These are phyloP conservation scores for Sugiyamaella japonica DNA, from an alignment of 1,139 yeast species.

Conservation along the genomic window DNA sequence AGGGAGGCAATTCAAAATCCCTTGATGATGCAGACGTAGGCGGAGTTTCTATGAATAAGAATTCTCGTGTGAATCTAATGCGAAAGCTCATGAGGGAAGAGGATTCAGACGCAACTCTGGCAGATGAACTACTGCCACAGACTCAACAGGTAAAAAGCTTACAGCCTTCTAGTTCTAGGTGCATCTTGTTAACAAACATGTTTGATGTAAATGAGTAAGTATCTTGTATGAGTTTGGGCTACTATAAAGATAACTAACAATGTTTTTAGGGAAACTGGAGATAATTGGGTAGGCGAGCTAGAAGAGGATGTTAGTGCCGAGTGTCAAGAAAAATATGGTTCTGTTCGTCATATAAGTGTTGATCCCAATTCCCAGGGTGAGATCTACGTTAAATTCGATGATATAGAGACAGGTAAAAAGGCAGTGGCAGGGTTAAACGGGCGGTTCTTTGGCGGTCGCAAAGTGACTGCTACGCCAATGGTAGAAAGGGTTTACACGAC, in stretches of 20 bases:
- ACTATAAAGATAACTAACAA: conserved; percentile 5
- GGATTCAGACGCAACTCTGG: conserved; percentile 23
- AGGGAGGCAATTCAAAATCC: conserved; percentile 2
- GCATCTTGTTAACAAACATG: conserved; percentile 41
- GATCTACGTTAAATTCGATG: conserved; percentile 40
- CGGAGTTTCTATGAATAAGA: conserved; percentile 34
- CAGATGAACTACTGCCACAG: neutral
- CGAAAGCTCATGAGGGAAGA: conserved; percentile 40
- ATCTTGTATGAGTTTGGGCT: neutral
- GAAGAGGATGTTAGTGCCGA: conserved; percentile 43
- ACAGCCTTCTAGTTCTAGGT: conserved; percentile 35
- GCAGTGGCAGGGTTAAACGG: conserved; percentile 42
- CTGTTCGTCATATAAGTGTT: conserved; percentile 39
- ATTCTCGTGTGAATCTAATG: conserved; percentile 38
- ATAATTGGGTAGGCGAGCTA: conserved; percentile 41
- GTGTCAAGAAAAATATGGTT: conserved; percentile 44
- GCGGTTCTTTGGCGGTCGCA: conserved; percentile 41
- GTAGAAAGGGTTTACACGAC: conserved; percentile 40
- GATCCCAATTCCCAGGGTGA: conserved; percentile 40
- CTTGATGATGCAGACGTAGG: conserved; percentile 35
- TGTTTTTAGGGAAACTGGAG: conserved; percentile 38
- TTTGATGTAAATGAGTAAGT: conserved; percentile 41
- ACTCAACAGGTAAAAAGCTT: neutral
- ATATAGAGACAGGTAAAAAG: conserved; percentile 34
- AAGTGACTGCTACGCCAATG: conserved; percentile 37